A percentile compares a stretch with the other conserved stretches of the same genome.
These are phyloP conservation scores for Leptosphaerulina australis DNA, from an alignment of 2,329 filamentous ascomycete genomes.

Conservation along the genomic window DNA sequence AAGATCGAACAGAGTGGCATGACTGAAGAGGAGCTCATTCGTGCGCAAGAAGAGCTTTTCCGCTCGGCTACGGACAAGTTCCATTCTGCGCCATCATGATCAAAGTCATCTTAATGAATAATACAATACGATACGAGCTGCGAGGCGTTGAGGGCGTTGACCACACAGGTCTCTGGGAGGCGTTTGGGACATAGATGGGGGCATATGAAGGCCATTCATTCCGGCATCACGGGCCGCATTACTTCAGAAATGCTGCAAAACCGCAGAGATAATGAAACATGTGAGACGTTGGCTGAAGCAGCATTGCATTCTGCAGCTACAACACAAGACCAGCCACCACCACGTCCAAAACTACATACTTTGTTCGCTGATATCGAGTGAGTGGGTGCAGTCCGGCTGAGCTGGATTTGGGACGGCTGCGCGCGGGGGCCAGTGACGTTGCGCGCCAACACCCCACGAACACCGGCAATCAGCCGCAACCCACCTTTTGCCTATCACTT, in stretches of 20 bases:
- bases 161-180: slow-evolving; percentile 23
- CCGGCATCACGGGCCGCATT: slow-evolving; percentile 8
- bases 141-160: slow-evolving; percentile 35
- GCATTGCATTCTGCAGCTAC: slow-evolving; percentile 1
- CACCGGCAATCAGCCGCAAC: slow-evolving; percentile 36
- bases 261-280: slow-evolving; percentile 5
- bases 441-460: slow-evolving; percentile 34
- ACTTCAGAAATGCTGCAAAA: slow-evolving; percentile 3
- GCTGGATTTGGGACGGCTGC: background rate
- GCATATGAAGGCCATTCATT: slow-evolving; percentile 19
- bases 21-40: slow-evolving; percentile 85
- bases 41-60: slow-evolving; percentile 91
- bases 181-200: slow-evolving; percentile 32
- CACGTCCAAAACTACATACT: background rate
- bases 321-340: background rate
- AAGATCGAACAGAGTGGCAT: slow-evolving; percentile 96
- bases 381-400: background rate
- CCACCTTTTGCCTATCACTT: slow-evolving; percentile 25
- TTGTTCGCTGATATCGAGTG: background rate
- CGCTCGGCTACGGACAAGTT: slow-evolving; percentile 77
- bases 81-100: slow-evolving; percentile 57
- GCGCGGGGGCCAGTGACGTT: slow-evolving; percentile 29
- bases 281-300: slow-evolving; percentile 2
- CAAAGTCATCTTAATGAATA: slow-evolving; percentile 14
- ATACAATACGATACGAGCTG: slow-evolving; percentile 20